Base-by-base conservation (phyloP, 805 yeast genomes). In the Schwanniomyces yamadae region DNA sequence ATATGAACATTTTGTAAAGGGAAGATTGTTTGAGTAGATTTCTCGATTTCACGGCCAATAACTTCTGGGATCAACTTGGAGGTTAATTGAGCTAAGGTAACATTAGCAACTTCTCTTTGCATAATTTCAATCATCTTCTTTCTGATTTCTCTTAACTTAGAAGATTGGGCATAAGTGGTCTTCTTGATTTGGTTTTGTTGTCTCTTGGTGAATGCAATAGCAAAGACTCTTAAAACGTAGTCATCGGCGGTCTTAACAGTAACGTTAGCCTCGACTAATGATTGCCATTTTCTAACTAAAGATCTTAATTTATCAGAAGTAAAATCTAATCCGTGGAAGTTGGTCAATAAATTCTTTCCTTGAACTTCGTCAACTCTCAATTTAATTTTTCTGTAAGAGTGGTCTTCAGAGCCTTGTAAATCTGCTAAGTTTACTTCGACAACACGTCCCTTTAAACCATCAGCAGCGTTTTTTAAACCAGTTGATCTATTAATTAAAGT, bases 301-400 rank as follows among this genome's bases (percentile, higher is more conserved):
- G 96, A 87, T 76, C 93, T 84, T 68, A 88, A 77, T 79, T 89
- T 89, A 79, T 89, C 96, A 51, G 93, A 77, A 64, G 96, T 88
- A 82, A 89, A 87, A 78, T 86, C 93, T 73, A 89, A 73, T 64
- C 96, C 96, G 81, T 89, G 95, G 91, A 89, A 89, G 91, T 89
- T 88, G 80, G 96, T 89, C 70, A 89, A 79, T 63, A 88, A 78
- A 82, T 87, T 86, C 78, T 86, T 85, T 74, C 96, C 96, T 77
- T 89, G 95, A 57, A 89, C 95, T 76, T 89, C 96, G 64, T 89
- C 96, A 57, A 89, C 93, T 76, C 96, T 87, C 75, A 89, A 84
- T 74, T 83, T 85, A 66, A 89, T 76, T 76, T 88, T 87, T 80
- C 93, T 90, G 85, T 81, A 82, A 49, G 96, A 81, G 80, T 88